Conservation (phyloP, 2,329 filamentous ascomycete species). For the Sclerotinia subarctica region DNA sequence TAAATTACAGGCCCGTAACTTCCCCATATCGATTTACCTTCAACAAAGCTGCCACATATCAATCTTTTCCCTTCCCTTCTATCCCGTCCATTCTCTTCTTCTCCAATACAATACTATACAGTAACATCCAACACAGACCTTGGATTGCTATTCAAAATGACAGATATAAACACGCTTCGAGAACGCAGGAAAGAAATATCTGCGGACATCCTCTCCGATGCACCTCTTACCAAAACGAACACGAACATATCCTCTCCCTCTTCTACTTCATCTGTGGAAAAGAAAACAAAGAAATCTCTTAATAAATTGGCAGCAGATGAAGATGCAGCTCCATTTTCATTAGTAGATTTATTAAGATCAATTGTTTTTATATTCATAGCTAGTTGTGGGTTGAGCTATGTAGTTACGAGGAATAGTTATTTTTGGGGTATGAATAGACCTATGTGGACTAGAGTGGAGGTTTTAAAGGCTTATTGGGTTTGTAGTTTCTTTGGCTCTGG, state of each 20-base stretch:
- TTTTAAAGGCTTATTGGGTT: constrained; percentile 33
- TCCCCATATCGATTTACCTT: constrained; percentile 8
- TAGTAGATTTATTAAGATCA: constrained; percentile 33
- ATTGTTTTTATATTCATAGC: constrained; percentile 34
- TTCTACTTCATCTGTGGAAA: neutral
- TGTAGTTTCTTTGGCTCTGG: neutral
- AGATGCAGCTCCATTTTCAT: constrained; percentile 30
- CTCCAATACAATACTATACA: neutral
- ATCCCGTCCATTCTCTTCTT: neutral
- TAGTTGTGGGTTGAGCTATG: constrained; percentile 33
- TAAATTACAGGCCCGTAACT: constrained; percentile 13
- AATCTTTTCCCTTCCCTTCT: neutral
- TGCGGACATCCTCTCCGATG: neutral
- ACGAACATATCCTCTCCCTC: neutral
- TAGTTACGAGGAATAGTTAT: constrained; percentile 36
- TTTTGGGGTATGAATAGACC: constrained; percentile 34
- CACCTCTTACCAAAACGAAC: neutral
- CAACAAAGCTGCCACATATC: constrained; percentile 10
- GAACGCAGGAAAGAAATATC: constrained; percentile 12
- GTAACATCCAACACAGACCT: neutral
- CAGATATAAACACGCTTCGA: constrained; percentile 2
- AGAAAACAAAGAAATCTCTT: constrained; percentile 10
- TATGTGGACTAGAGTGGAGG: constrained; percentile 29
- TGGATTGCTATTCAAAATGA: neutral
- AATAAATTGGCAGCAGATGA: constrained; percentile 29